Evolutionary conservation across 1,284 basidiomycete genomes (phyloP).

Genomic region (Trametes sp.): DNA sequence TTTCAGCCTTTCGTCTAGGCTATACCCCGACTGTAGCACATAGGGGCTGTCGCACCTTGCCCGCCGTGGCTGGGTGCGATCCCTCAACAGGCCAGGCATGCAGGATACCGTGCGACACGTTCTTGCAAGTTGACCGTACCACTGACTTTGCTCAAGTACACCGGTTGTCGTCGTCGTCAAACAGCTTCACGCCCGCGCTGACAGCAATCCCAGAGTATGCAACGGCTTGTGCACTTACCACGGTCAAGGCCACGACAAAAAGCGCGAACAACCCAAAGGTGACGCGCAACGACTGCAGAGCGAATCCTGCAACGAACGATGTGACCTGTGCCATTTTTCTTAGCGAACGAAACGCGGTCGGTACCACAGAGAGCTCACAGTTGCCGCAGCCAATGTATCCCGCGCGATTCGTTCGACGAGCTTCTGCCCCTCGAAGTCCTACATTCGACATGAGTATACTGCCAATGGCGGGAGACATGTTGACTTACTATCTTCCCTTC

Average conservation of each 20-base stretch:
- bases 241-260: constrained; percentile 52
- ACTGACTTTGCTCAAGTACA: too few species aligned
- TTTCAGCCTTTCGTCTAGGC: too few species aligned
- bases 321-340: constrained; percentile 50
- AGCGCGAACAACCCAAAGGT: constrained; percentile 63
- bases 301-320: constrained; percentile 70
- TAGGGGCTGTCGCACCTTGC: too few species aligned
- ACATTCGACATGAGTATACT: background rate
- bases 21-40: too few species aligned
- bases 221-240: constrained; percentile 52
- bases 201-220: background rate
- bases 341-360: too few species aligned
- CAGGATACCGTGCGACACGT: too few species aligned
- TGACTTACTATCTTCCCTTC: constrained; percentile 54
- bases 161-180: too few species aligned
- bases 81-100: too few species aligned
- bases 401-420: constrained; percentile 61
- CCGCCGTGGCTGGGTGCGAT: too few species aligned
- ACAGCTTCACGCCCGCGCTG: background rate
- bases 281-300: constrained; percentile 62
- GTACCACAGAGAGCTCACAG: constrained; percentile 36
- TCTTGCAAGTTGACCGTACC: too few species aligned
- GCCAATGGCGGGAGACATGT: background rate
- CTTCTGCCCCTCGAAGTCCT: constrained; percentile 82
- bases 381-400: constrained; percentile 46